A percentile compares a stretch with the other conserved stretches of the same genome.
These are phyloP conservation scores for Backusella mclennaniae DNA, from an alignment of 192 early-diverging fungal species.

Conservation along the genomic window DNA sequence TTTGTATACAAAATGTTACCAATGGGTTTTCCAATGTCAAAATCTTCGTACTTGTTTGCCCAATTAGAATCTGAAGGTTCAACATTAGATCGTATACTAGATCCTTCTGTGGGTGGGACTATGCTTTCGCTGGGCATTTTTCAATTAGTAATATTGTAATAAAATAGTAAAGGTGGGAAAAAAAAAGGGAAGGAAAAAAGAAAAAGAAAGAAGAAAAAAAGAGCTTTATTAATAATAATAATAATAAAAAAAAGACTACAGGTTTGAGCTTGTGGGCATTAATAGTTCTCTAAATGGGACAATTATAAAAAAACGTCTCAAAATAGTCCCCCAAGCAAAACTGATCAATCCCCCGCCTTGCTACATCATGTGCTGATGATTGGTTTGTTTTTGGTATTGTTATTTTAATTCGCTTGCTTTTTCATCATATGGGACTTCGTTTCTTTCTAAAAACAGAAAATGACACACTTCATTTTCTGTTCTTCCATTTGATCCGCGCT, in stretches of 20 bases:
- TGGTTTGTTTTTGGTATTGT: neutral
- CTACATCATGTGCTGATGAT: neutral
- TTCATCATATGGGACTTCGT: neutral
- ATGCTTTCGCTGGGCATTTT: neutral
- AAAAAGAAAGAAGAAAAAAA: neutral
- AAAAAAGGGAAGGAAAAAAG: neutral
- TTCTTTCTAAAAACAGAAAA: neutral
- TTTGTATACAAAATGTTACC: conserved; percentile 10
- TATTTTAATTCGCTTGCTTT: neutral
- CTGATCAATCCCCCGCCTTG: neutral
- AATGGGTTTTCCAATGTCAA: conserved; percentile 32
- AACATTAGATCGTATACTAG: neutral
- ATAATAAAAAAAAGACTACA: neutral
- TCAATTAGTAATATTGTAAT: neutral
- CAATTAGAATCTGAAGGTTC: conserved; percentile 16
- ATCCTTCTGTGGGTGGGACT: neutral
- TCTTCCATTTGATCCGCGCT: neutral
- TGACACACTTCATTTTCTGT: neutral
- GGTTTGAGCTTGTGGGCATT: neutral
- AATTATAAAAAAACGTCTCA: neutral
- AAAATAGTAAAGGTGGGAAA: neutral
- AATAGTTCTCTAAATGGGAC: neutral
- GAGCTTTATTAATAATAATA: neutral
- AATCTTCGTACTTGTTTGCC: conserved; percentile 37
- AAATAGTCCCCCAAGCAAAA: neutral